Base-by-base conservation (phyloP, 2,329 filamentous ascomycete genomes). In the Aspergillus uvarum region DNA sequence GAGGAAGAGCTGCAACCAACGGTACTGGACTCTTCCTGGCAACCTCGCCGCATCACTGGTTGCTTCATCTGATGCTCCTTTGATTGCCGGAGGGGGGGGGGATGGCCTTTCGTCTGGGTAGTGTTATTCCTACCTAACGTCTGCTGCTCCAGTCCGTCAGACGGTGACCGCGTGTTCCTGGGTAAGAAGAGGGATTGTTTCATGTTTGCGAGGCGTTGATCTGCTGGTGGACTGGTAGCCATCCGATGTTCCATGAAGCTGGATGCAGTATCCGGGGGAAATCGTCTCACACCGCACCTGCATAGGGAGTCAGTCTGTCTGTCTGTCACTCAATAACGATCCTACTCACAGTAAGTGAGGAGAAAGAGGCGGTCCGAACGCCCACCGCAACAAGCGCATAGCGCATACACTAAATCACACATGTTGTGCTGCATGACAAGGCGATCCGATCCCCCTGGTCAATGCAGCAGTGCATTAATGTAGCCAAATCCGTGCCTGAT, bases 401-500 rank as follows among this genome's bases (percentile, higher is more conserved):
- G 32, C 32, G 32, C 32, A 29, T 16, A 35, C 11, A 16, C 32
- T 16, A 35, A 16, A 35, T 16, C 32, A 16, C 16, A 19, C 38
- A 44, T 44, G 38, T 29, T n/a, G 14, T 44, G 38, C 38, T 44
- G 38, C 38, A 44, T 44, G 38, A 44, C 38, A 54, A 32, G 53
- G 53, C 53, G 53, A 55, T 55, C 53, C 47, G 53, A 55, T 48
- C 53, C 19, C 53, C 19, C 53, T 19, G 53, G 47, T 47, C 53
- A 21, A 35, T 55, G 53, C 53, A 55, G 53, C 16, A 35, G 14
- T 29, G 53, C 16, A 35, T 16, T 44, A 31, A 35, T 55, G 53
- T 44, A 55, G 53, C 16, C 11, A 16, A 44, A 7, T 62, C 60
- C 54, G 60, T 62, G 60, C 60, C 60, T 62, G 60, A 62, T 57